Evolutionary conservation across 2,329 filamentous ascomycete genomes (phyloP).

Genomic region (Davidsoniella virescens): DNA sequence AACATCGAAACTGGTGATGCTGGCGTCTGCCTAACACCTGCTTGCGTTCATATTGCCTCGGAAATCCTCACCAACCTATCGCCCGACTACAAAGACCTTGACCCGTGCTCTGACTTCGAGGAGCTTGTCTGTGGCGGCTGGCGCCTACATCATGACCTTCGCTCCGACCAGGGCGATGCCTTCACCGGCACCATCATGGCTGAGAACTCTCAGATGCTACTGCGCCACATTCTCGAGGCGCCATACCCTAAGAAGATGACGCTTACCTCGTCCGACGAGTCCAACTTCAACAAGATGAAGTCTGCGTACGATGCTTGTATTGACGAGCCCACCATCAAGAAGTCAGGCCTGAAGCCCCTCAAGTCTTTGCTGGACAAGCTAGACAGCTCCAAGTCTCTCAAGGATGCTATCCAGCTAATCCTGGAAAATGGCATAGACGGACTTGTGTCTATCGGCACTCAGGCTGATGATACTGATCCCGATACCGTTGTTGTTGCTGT

Average conservation of each 20-base stretch:
- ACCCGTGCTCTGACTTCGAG: conserved; percentile 55
- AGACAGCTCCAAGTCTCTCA: conserved; percentile 18
- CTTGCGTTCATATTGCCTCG: conserved; percentile 20
- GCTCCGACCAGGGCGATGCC: conserved; percentile 43
- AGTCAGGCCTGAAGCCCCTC: conserved; percentile 39
- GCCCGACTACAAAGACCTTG: conserved; percentile 38
- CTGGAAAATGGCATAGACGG: conserved; percentile 27
- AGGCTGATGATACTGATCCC: conserved; percentile 29
- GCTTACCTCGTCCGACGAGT: conserved; percentile 29
- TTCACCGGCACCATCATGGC: conserved; percentile 46
- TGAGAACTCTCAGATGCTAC: conserved; percentile 40
- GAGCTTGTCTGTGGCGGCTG: conserved; percentile 53
- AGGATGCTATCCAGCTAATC: conserved; percentile 31
- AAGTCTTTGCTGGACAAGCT: conserved; percentile 37
- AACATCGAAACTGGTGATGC: background rate
- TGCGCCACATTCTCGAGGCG: conserved; percentile 48
- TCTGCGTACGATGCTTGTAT: conserved; percentile 49
- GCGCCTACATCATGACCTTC: conserved; percentile 45
- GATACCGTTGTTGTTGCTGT: conserved; percentile 22
- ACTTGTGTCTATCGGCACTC: conserved; percentile 22
- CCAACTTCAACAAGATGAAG: conserved; percentile 52
- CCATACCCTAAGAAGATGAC: conserved; percentile 27
- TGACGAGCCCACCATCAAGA: conserved; percentile 40
- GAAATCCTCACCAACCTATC: conserved; percentile 19
- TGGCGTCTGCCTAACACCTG: conserved; percentile 17